phyloP scores from a whole-genome alignment of 208 protist species.

The Strigomonas galati region DNA sequence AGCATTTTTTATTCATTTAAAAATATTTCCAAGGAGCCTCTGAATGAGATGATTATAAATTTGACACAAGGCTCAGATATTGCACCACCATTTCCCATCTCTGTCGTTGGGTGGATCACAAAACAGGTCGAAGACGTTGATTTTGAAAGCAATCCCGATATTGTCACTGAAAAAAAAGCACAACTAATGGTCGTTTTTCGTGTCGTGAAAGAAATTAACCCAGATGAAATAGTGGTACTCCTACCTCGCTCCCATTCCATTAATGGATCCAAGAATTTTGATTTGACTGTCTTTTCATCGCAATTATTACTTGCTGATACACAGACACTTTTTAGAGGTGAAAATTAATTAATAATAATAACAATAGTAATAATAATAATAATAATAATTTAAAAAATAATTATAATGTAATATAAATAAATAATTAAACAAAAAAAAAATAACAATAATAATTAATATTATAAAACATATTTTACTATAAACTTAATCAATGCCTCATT shows the following conservation, averaged over 20 bases:
- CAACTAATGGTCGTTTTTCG: neutral
- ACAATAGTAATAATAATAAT: too few species aligned
- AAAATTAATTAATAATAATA: too few species aligned
- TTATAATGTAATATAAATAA: too few species aligned
- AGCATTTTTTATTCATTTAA: slow-evolving; percentile 10
- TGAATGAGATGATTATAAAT: too few species aligned
- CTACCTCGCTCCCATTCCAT: neutral
- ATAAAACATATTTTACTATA: too few species aligned
- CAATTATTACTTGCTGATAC: neutral
- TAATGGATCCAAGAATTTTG: neutral
- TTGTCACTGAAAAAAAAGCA: slow-evolving; percentile 1
- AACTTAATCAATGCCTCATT: too few species aligned
- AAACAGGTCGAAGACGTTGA: neutral
- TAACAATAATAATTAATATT: neutral
- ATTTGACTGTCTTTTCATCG: too few species aligned
- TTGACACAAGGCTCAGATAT: too few species aligned
- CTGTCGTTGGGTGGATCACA: slow-evolving; percentile 25
- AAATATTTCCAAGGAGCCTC: neutral
- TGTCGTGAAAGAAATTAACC: neutral
- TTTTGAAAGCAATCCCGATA: neutral
- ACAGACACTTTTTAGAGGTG: neutral
- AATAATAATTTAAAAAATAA: too few species aligned
- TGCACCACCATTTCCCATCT: slow-evolving; percentile 22
- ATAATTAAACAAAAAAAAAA: slow-evolving; percentile 12
- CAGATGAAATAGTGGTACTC: neutral